Base-by-base conservation (phyloP, 2,329 filamentous ascomycete genomes). In the Ophiobolus disseminans region DNA sequence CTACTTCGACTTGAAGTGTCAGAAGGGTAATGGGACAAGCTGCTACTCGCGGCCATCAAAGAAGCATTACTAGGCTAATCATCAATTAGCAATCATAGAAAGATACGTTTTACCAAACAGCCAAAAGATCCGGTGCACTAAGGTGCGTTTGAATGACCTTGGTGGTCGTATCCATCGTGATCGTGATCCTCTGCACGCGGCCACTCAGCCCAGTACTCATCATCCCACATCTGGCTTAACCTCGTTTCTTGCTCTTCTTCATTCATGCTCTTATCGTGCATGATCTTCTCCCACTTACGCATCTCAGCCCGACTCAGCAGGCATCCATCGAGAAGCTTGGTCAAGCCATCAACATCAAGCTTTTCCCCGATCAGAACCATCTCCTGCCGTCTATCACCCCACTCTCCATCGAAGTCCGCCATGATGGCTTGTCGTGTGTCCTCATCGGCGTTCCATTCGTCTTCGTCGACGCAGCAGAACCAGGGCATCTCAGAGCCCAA, bases 331-430 rank as follows among this genome's bases (percentile, higher is more conserved):
- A 90, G 66, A 25, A 80, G 66, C 4, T 68, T 70, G 19, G 78
- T 80, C 13, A 90, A 73, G 0, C 74, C 77, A 4, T 67, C 62
- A 1, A 76, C 62, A 40, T 88, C 78, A 11, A 90, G 75, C 4
- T 78, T 78, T 68, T 89, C 86, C 0, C 87, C 87, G 48, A 91
- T 90, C 51, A 90, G 88, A 2, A 90, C 87, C 5, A 90, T 66
- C 66, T 90, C 87, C 65, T 90, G 87, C 2, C 87, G 77, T 1
- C 87, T 78, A 57, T 90, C 87, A 0, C 86, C 87, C 85, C 86
- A 90, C 7, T 73, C 71, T 2, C 72, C 75, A 22, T 75, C 66
- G 42, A 82, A 81, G 48, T 83, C 80, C 23, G 79, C 73, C 41
- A 73, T 66, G 31, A 83, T 80, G 9, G 78, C 77, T 32, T 73